Base-by-base conservation (phyloP, 441 rosid species). In the Mallotus japonicus region DNA sequence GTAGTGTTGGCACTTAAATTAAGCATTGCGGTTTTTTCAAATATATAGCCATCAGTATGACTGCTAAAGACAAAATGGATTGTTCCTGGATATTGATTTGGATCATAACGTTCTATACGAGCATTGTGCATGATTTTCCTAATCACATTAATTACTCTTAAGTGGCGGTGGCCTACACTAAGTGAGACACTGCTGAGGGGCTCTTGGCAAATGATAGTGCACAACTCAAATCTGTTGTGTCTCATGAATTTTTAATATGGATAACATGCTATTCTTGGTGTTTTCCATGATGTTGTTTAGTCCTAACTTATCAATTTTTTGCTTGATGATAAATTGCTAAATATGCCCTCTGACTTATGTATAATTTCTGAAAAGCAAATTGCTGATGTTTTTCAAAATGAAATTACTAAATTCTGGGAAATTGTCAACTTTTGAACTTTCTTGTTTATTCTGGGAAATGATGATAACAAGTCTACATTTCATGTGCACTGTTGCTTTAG, bases 11-110 rank as follows among this genome's bases (percentile, higher is more conserved):
- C 42, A 32, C 71, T 63, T 37, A 42, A 56, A 28, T 55, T 44
- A 58, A 62, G 53, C 50, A 49, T 49, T 28, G 19, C 53, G 24
- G 56, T 37, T 53, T 73, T 54, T 56, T 28, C 42, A 42, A 15
- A 56, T 73, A 55, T 44, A 42, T 65, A 56, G 65, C 57, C 56
- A 54, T 65, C 70, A 56, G 28, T 72, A 19, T 63, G 57, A 47
- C 22, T 44, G 15, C 16, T 46, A 5, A 70, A 15, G 34, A 20
- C 20, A 67, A 47, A 44, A 56, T 34, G 47, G 56, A 42, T 46
- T 65, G 34, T 58, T 50, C 44, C n/a, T 16, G 62, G 46, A 57
- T 46, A 14, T 64, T 56, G 13, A 28, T 28, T 28, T 28, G 32
- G 32, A 28, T 28, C 32, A 28, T 28, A 28, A 28, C 32, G 32